Evolutionary conservation across 2,329 filamentous ascomycete genomes (phyloP).

Genomic region (Aspergillus phoenicis): DNA sequence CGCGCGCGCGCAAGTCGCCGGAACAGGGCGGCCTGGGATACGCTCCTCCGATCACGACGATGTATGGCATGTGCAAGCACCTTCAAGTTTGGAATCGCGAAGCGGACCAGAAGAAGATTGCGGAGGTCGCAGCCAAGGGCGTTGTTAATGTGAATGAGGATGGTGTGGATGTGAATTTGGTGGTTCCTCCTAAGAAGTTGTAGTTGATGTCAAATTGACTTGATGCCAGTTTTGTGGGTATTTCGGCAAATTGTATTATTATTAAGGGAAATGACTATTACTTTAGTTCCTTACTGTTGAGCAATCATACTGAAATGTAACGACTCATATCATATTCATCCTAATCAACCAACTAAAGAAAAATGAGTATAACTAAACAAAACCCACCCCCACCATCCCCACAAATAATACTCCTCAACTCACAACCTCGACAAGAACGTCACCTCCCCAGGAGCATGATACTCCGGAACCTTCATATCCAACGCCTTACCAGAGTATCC

Average conservation of each 20-base stretch:
- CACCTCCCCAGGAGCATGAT: conserved; percentile 55
- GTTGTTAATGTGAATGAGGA: conserved; percentile 18
- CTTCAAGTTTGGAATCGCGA: conserved; percentile 38
- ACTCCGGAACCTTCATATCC: conserved; percentile 73
- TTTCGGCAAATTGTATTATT: not conserved
- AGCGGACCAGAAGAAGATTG: conserved; percentile 17
- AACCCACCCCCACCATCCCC: not conserved
- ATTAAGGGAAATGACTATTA: no score
- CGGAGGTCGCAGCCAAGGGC: conserved; percentile 17
- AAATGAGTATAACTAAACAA: not conserved
- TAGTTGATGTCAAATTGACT: not conserved
- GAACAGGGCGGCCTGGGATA: conserved; percentile 38
- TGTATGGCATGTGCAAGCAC: conserved; percentile 38
- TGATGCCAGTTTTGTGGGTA: not conserved
- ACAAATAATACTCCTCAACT: not conserved
- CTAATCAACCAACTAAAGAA: no score
- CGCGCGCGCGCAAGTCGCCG: conserved; percentile 28
- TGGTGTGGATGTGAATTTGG: conserved; percentile 23
- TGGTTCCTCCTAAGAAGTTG: conserved; percentile 21
- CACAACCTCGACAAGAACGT: conserved; percentile 27
- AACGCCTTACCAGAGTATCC: conserved; percentile 72
- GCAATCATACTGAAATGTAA: no score
- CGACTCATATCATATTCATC: no score
- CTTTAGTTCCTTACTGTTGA: no score
- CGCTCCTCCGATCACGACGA: conserved; percentile 31